phyloP scores from a whole-genome alignment of 306 rosid species.

The Benincasa hispida region DNA sequence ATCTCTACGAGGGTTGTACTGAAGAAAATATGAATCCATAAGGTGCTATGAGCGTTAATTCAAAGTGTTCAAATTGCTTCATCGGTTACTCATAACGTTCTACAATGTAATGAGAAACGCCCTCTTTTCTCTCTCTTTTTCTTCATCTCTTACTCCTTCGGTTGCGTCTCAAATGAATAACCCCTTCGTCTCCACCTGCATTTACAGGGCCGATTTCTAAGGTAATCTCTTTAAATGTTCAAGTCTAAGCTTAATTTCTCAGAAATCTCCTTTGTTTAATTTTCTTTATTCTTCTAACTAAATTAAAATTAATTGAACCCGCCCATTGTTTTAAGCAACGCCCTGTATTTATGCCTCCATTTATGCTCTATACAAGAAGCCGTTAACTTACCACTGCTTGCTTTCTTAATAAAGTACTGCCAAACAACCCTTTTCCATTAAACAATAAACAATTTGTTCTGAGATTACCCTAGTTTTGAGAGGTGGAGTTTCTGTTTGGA shows the following conservation, averaged over 20 bases:
- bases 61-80: not conserved
- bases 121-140: not conserved
- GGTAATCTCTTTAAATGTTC: not conserved
- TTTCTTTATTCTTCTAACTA: not conserved
- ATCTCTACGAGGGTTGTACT: no score
- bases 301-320: not conserved
- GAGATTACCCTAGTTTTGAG: not conserved
- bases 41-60: not conserved
- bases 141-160: not conserved
- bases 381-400: not conserved
- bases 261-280: not conserved
- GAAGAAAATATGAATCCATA: no score
- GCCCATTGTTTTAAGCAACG: not conserved
- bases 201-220: not conserved
- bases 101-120: not conserved
- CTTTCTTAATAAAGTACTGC: not conserved
- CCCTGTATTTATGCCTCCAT: not conserved
- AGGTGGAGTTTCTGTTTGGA: not conserved
- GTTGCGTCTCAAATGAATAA: not conserved
- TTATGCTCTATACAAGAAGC: not conserved
- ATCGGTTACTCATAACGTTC: not conserved
- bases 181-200: not conserved
- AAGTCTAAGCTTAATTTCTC: not conserved
- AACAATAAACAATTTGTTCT: not conserved
- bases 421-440: no score